A percentile compares a stretch with the other conserved stretches of the same genome.
These are phyloP conservation scores for Rachicladosporium sp. DNA, from an alignment of 2,329 filamentous ascomycete genomes.

Conservation along the genomic window DNA sequence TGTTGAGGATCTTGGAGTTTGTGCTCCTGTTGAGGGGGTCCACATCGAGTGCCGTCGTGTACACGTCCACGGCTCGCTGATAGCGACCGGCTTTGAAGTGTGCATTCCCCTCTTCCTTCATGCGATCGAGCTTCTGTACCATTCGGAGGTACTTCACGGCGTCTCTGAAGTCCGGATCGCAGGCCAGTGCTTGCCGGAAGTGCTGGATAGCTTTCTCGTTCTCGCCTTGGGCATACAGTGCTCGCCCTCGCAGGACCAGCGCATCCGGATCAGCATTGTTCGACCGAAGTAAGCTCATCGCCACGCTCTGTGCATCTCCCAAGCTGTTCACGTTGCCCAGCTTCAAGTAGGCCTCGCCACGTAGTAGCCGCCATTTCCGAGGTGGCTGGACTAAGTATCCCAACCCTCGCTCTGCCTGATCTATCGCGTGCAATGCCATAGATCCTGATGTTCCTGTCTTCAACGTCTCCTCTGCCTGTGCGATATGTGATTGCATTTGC, in stretches of 20 bases:
- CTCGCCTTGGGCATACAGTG: constrained; percentile 82
- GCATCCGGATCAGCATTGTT: constrained; percentile 93
- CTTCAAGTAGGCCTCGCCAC: constrained; percentile 81
- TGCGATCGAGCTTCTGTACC: constrained; percentile 82
- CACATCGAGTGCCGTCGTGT: constrained; percentile 68
- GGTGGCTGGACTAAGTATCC: constrained; percentile 66
- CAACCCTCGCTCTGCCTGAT: constrained; percentile 74
- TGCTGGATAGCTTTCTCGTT: constrained; percentile 90
- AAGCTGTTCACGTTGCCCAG: constrained; percentile 83
- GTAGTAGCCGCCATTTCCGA: constrained; percentile 86
- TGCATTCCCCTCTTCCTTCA: constrained; percentile 85
- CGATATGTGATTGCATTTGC: constrained; percentile 73
- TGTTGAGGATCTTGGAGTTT: constrained; percentile 90
- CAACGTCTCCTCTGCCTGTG: constrained; percentile 66
- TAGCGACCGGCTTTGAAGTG: constrained; percentile 80
- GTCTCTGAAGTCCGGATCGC: constrained; percentile 82
- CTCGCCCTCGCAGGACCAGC: constrained; percentile 73
- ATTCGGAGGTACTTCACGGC: constrained; percentile 80
- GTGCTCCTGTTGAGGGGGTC: constrained; percentile 83
- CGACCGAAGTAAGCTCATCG: constrained; percentile 70
- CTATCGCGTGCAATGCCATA: constrained; percentile 83
- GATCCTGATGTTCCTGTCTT: constrained; percentile 66
- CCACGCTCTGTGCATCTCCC: constrained; percentile 84
- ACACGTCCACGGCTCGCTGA: constrained; percentile 71
- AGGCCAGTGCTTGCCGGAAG: constrained; percentile 77